Evolutionary conservation across 2,329 filamentous ascomycete genomes (phyloP), one percentile per base, ranked within the genome.

Genomic region (Colletotrichum destructivum): DNA sequence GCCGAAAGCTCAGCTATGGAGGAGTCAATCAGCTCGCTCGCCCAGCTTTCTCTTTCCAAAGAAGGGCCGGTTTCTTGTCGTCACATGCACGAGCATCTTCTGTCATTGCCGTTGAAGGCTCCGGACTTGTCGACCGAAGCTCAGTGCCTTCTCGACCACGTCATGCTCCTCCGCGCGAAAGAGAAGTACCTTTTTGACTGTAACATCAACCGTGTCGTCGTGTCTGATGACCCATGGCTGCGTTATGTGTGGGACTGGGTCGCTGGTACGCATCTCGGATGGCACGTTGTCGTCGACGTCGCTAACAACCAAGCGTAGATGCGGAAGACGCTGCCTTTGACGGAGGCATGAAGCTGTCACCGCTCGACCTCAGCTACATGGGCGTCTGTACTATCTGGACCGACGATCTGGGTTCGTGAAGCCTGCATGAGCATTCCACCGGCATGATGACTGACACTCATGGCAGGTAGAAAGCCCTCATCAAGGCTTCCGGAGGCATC

Each of bases 211-310:
- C 88, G 88, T 73, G 82, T 86, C 7, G 88, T 95, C n/a, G 87
- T 93, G 1, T 84, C 87, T 7, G 92, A 94, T 72, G 91, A 95
- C 76, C 89, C 88, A 40, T 94, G 93, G 89, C 84, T 96, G n/a
- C 88, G 90, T 69, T 92, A 93, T 67, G 84, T 93, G n/a, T 97
- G 94, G 94, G 88, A 90, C 57, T 94, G 93, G 86, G 86, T 95
- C 59, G 86, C 88, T 70, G 90, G 92, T 90, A 77, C 78, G 84
- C 86, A 15, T 26, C 74, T n/a, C 3, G 16, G 13, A 61, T 8
- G 16, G 15, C 11, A 68, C 31, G 26, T 26, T 16, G 31, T 16
- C 54, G 21, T 52, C 15, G 21, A 47, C 15, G 9, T n/a, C 49
- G 66, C 76, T 80, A 52, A 80, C 80, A 52, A 80, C 70, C 21